Percentiles rank a stretch among this genome's conserved stretches.
These are phyloP conservation scores for Logfia minima DNA, from an alignment of 129 eudicot genomes.

Conservation along the genomic window DNA sequence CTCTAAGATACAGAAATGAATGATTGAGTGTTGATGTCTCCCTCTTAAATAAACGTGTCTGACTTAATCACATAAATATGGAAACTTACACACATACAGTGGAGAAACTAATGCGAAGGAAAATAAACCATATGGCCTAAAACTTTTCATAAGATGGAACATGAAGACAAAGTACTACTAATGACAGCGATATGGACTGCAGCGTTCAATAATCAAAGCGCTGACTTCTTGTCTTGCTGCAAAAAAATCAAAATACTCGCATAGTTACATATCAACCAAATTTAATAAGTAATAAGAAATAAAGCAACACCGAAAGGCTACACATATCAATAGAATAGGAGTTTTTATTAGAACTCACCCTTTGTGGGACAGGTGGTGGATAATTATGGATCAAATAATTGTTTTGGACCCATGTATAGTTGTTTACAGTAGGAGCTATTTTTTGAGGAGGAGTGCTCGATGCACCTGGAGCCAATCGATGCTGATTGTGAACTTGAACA, in stretches of 20 bases:
- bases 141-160: conserved; percentile 32
- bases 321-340: not conserved
- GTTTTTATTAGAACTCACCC: conserved; percentile 20
- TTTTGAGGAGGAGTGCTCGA: not conserved
- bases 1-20: not conserved
- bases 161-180: conserved; percentile 12
- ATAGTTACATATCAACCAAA: not conserved
- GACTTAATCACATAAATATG: conserved; percentile 7
- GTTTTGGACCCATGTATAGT: conserved; percentile 21
- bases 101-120: not conserved
- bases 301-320: not conserved
- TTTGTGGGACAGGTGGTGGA: conserved; percentile 20
- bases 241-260: not conserved
- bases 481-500: conserved; percentile 12
- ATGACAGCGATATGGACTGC: conserved; percentile 24
- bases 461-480: not conserved
- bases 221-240: conserved; percentile 35
- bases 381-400: not conserved
- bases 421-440: not conserved
- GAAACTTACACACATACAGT: not conserved
- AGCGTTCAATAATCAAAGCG: conserved; percentile 35
- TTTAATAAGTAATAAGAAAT: too few relatives aligned
- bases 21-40: not conserved
- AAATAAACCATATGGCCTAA: not conserved
- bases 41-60: conserved; percentile 1